A percentile compares a stretch with the other conserved stretches of the same genome.
phyloP scores from a whole-genome alignment of 2,329 filamentous ascomycete genomes.

The Fonsecaea erecta region DNA sequence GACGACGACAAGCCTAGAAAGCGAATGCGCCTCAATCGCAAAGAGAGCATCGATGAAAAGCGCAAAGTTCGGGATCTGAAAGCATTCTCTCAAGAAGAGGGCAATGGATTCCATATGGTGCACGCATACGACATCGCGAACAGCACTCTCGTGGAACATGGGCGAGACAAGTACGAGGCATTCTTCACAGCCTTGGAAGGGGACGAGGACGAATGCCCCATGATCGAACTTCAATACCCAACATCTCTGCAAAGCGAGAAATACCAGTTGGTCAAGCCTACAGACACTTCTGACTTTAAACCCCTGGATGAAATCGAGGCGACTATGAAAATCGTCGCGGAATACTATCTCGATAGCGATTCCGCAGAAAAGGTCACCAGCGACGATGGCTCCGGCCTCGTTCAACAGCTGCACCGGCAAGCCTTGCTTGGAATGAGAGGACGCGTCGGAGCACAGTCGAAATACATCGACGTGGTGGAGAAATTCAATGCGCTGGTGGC shows the following conservation, averaged over 20 bases:
- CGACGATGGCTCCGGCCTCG: conserved; percentile 67
- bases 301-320: conserved; percentile 70
- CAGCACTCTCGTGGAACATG: conserved; percentile 47
- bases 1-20: conserved; percentile 42
- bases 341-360: conserved; percentile 76
- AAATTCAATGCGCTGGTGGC: conserved; percentile 77
- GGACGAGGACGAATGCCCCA: conserved; percentile 51
- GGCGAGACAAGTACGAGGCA: conserved; percentile 36
- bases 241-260: conserved; percentile 69
- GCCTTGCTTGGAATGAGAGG: conserved; percentile 64
- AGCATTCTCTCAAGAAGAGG: conserved; percentile 51
- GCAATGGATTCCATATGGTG: conserved; percentile 49
- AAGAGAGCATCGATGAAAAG: conserved; percentile 51
- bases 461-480: conserved; percentile 73
- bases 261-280: conserved; percentile 79
- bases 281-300: conserved; percentile 71
- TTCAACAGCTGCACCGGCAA: conserved; percentile 76
- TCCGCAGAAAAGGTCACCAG: conserved; percentile 71
- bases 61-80: conserved; percentile 51
- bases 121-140: conserved; percentile 56
- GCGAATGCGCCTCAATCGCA: conserved; percentile 47
- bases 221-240: conserved; percentile 79
- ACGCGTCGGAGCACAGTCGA: conserved; percentile 53
- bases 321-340: conserved; percentile 70
- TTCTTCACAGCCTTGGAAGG: conserved; percentile 54